phyloP scores from a whole-genome alignment of 306 rosid species.

The Luffa aegyptiaca region DNA sequence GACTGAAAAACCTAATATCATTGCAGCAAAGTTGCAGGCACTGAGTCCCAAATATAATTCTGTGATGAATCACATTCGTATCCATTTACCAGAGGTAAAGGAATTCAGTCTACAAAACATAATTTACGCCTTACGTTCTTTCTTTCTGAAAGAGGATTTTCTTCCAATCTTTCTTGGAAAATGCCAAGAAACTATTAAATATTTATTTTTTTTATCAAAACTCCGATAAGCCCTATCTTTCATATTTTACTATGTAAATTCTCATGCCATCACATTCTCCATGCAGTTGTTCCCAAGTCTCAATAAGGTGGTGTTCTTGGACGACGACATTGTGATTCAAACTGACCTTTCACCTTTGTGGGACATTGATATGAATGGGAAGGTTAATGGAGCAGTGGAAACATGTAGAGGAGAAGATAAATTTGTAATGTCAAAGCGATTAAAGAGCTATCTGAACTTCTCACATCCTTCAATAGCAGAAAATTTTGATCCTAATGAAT shows the following conservation, averaged over 20 bases:
- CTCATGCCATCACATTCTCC: neutral
- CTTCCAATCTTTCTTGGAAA: neutral
- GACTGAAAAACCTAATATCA: slow-evolving; percentile 67
- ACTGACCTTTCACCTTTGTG: slow-evolving; percentile 97
- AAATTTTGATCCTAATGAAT: slow-evolving; percentile 58
- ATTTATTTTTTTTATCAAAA: neutral
- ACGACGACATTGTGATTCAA: slow-evolving; percentile 88
- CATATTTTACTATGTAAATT: neutral
- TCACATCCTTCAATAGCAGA: slow-evolving; percentile 72
- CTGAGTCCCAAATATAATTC: slow-evolving; percentile 97
- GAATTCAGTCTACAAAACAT: neutral
- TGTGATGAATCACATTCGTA: slow-evolving; percentile 90
- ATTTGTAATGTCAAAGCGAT: slow-evolving; percentile 89
- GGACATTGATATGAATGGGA: slow-evolving; percentile 88
- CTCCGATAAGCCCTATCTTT: neutral
- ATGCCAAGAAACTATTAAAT: neutral
- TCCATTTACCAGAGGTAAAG: slow-evolving; percentile 91
- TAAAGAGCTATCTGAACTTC: slow-evolving; percentile 91
- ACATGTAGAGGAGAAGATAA: slow-evolving; percentile 89
- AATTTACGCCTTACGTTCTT: neutral
- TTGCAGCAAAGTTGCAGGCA: slow-evolving; percentile 94
- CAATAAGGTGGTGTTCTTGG: slow-evolving; percentile 85
- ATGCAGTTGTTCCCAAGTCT: slow-evolving; percentile 91
- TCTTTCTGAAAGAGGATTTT: neutral
- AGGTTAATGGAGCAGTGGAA: slow-evolving; percentile 97